These are phyloP conservation scores for Mariannaea sp. DNA, from an alignment of 2,329 filamentous ascomycete genomes.

Conservation along the genomic window DNA sequence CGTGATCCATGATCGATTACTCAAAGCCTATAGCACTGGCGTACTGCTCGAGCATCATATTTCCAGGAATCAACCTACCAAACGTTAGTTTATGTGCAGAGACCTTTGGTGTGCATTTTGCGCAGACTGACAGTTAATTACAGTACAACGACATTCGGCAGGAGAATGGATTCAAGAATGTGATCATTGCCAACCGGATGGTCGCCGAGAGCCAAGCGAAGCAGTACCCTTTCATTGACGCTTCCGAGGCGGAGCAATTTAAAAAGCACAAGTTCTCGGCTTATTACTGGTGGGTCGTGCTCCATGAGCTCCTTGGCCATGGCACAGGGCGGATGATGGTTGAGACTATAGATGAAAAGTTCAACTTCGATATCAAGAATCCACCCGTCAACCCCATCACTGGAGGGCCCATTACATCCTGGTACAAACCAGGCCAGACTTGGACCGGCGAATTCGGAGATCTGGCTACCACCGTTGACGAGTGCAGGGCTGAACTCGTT, in stretches of 20 bases:
- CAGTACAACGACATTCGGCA: slow-evolving; percentile 63
- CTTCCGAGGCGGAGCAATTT: slow-evolving; percentile 64
- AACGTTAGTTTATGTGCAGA: slow-evolving; percentile 41
- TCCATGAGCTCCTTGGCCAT: slow-evolving; percentile 70
- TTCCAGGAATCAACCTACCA: slow-evolving; percentile 50
- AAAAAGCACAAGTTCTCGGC: slow-evolving; percentile 66
- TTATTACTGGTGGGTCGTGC: slow-evolving; percentile 73
- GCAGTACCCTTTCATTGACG: slow-evolving; percentile 61
- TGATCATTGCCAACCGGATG: slow-evolving; percentile 64
- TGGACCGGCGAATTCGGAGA: slow-evolving; percentile 66
- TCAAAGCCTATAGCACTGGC: slow-evolving; percentile 43
- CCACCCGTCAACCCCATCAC: slow-evolving; percentile 62
- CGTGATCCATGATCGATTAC: background rate
- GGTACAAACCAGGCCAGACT: slow-evolving; percentile 67
- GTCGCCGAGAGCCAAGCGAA: slow-evolving; percentile 52
- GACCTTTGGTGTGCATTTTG: background rate
- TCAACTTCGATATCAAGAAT: slow-evolving; percentile 64
- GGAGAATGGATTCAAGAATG: slow-evolving; percentile 67
- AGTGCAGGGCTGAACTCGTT: slow-evolving; percentile 53
- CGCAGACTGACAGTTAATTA: background rate
- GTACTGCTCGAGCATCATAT: slow-evolving; percentile 50
- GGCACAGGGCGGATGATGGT: slow-evolving; percentile 66
- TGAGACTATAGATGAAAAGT: slow-evolving; percentile 57
- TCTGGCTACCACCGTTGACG: slow-evolving; percentile 64
- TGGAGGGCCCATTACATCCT: slow-evolving; percentile 56